Percentiles rank a stretch among this genome's conserved stretches.
These are phyloP conservation scores for Nissolia schottii DNA, from an alignment of 306 rosid genomes.

Conservation along the genomic window DNA sequence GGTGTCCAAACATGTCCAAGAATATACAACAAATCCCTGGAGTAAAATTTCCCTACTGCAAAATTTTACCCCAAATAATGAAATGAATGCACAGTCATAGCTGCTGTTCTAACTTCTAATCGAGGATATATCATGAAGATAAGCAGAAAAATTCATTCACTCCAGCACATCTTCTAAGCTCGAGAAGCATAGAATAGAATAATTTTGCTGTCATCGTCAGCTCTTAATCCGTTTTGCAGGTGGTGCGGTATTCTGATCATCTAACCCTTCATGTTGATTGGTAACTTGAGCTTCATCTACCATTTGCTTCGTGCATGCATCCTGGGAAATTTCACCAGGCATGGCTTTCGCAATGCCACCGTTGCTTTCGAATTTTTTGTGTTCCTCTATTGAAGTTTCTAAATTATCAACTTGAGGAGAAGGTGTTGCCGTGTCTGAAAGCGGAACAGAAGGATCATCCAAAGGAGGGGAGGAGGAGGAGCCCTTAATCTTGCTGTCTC, in stretches of 20 bases:
- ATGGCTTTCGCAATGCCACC: neutral
- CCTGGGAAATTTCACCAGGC: constrained; percentile 31
- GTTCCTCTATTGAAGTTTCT: constrained; percentile 27
- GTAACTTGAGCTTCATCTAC: constrained; percentile 29
- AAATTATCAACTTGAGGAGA: constrained; percentile 13
- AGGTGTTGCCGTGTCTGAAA: constrained; percentile 14
- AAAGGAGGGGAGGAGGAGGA: constrained; percentile 32
- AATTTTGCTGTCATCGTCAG: constrained; percentile 22
- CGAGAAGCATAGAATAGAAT: neutral
- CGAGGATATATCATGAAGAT: constrained; percentile 20
- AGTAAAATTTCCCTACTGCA: neutral
- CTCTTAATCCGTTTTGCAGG: constrained; percentile 59
- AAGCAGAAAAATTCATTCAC: neutral
- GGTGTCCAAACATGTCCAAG: constrained; percentile 15
- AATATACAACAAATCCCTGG: constrained; percentile 22
- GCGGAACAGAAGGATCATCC: constrained; percentile 33
- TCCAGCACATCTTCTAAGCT: constrained; percentile 6
- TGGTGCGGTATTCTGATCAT: constrained; percentile 26
- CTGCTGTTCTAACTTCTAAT: constrained; percentile 2
- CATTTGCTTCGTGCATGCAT: constrained; percentile 35
- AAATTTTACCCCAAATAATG: constrained; percentile 22
- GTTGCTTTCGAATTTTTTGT: constrained; percentile 16
- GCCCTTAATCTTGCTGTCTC: constrained; percentile 42
- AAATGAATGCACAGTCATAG: constrained; percentile 18
- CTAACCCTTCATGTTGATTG: constrained; percentile 21